A percentile compares a stretch with the other conserved stretches of the same genome.
Evolutionary conservation across 805 yeast genomes (phyloP).

Genomic region (Cyberlindnera xishuangbannaensis): DNA sequence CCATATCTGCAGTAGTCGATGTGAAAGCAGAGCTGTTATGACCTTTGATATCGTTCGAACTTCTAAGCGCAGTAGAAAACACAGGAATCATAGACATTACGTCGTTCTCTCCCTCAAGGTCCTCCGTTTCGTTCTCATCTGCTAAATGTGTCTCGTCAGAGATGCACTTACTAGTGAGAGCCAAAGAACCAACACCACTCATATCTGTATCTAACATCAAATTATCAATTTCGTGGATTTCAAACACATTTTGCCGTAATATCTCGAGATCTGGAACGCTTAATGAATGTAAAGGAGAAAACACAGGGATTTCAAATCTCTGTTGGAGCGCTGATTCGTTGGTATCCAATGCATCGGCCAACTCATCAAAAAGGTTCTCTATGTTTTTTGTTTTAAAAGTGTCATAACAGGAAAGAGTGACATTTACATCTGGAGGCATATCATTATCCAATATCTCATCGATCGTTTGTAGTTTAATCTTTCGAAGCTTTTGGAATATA

Average conservation of each 20-base stretch:
- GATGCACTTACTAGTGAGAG: slow-evolving; percentile 1
- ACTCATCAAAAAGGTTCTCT: slow-evolving; percentile 3
- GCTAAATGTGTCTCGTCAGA: too few species aligned
- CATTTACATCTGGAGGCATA: too few species aligned
- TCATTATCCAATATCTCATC: too few species aligned
- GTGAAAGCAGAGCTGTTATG: too few species aligned
- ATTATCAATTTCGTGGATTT: slow-evolving; percentile 2
- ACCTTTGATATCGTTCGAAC: too few species aligned
- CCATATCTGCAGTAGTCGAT: neutral
- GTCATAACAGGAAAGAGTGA: slow-evolving; percentile 5
- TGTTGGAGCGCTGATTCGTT: neutral
- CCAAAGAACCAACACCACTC: neutral
- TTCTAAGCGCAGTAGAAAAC: neutral
- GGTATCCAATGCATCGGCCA: too few species aligned
- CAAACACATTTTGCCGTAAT: too few species aligned
- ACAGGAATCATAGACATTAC: slow-evolving; percentile 3
- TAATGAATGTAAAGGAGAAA: slow-evolving; percentile 10
- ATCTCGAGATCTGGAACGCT: too few species aligned
- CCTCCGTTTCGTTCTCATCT: too few species aligned
- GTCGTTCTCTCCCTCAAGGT: too few species aligned
- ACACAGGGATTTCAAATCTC: slow-evolving; percentile 3
- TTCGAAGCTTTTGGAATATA: slow-evolving; percentile 3
- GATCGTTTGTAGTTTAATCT: neutral
- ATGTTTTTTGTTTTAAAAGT: slow-evolving; percentile 5
- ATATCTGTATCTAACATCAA: slow-evolving; percentile 4